These are phyloP conservation scores for Astrothelium macrocarpum DNA, from an alignment of 495 filamentous ascomycete species.

Conservation along the genomic window DNA sequence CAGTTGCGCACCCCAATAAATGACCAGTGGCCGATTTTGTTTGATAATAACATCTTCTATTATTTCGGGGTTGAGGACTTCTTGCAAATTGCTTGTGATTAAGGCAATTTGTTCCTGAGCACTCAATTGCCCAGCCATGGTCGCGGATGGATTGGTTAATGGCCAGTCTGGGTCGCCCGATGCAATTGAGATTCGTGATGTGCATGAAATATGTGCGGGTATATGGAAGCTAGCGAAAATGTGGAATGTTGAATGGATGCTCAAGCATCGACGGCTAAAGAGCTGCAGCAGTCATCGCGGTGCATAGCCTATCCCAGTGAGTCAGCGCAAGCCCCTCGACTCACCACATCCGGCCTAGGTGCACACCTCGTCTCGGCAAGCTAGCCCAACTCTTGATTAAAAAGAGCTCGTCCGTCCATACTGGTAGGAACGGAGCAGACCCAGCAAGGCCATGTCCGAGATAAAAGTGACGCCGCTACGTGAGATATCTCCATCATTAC, in stretches of 20 bases:
- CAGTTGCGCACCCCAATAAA: conserved; percentile 68
- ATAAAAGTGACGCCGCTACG: too few species aligned
- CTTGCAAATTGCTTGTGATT: conserved; percentile 71
- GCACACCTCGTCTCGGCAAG: too few species aligned
- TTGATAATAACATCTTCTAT: conserved; percentile 63
- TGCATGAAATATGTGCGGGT: background rate
- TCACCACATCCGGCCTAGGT: too few species aligned
- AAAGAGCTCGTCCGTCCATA: too few species aligned
- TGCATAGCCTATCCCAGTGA: too few species aligned
- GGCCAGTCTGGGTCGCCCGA: too few species aligned
- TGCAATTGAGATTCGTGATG: background rate
- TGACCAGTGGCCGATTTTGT: conserved; percentile 56
- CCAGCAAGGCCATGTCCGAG: too few species aligned
- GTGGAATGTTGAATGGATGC: background rate
- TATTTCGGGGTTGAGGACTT: conserved; percentile 78
- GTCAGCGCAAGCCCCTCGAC: too few species aligned
- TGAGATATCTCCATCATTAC: too few species aligned
- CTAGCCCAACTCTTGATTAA: too few species aligned
- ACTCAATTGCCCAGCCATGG: background rate
- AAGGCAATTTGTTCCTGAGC: conserved; percentile 48
- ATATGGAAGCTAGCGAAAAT: background rate
- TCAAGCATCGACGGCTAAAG: background rate
- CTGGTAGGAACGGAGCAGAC: too few species aligned
- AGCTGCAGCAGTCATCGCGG: background rate
- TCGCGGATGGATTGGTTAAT: background rate